Percentiles rank a stretch among this genome's conserved stretches.
Evolutionary conservation across 805 yeast genomes (phyloP).

Genomic region (Priceomyces carsonii): DNA sequence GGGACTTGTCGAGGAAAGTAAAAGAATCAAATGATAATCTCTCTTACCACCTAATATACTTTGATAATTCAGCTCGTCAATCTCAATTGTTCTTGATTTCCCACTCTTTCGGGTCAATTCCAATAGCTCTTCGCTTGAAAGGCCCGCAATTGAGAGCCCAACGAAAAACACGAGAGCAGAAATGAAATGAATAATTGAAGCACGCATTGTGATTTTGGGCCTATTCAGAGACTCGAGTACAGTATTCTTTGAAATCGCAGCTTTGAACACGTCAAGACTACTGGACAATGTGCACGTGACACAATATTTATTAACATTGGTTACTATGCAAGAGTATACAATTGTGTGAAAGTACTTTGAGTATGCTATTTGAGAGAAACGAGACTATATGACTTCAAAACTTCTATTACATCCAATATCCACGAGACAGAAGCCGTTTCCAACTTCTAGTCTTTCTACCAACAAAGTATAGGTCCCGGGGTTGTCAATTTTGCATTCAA

Average conservation of each 20-base stretch:
- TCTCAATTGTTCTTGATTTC: conserved; percentile 19
- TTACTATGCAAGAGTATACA: too few relatives aligned
- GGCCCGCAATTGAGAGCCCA: conserved; percentile 23
- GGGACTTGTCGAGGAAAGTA: conserved; percentile 73
- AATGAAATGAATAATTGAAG: conserved; percentile 7
- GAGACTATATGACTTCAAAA: conserved; percentile 10
- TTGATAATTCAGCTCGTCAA: conserved; percentile 64
- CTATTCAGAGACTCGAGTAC: too few relatives aligned
- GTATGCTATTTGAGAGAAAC: conserved; percentile 3
- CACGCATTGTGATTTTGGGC: too few relatives aligned
- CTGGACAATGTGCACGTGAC: too few relatives aligned
- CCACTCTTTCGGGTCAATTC: conserved; percentile 15
- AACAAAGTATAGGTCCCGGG: conserved; percentile 39
- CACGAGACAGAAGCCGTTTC: conserved; percentile 39
- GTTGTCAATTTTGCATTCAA: conserved; percentile 25
- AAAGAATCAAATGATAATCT: conserved; percentile 64
- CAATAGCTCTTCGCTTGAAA: conserved; percentile 23
- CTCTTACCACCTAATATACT: conserved; percentile 60
- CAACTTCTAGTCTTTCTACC: conserved; percentile 52
- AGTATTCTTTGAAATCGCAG: too few relatives aligned
- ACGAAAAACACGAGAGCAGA: conserved; percentile 13
- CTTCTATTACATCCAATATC: conserved; percentile 33
- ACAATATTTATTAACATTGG: too few relatives aligned
- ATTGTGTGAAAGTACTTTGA: background rate
- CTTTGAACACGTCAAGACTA: too few relatives aligned